Percentiles rank a stretch among this genome's conserved stretches.
phyloP scores from a whole-genome alignment of 768 basidiomycete species.

The Paxillus involutus region DNA sequence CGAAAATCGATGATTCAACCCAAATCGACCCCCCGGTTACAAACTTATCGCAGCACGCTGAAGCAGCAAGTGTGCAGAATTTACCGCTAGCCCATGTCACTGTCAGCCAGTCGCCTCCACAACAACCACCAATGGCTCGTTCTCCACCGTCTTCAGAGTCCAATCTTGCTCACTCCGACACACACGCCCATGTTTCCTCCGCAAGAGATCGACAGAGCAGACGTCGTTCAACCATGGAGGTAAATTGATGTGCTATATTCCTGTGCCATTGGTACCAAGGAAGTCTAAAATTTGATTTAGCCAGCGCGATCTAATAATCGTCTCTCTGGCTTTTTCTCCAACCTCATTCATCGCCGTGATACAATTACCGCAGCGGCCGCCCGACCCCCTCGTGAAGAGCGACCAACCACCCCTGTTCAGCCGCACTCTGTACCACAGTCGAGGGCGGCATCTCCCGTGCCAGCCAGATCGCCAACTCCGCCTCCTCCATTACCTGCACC shows the following conservation, averaged over 20 bases:
- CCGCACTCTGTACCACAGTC: conserved; percentile 39
- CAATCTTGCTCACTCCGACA: background rate
- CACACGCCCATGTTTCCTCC: conserved; percentile 15
- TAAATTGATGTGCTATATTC: conserved; percentile 27
- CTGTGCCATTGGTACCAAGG: conserved; percentile 2
- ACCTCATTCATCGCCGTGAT: conserved; percentile 74
- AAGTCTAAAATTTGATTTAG: conserved; percentile 12
- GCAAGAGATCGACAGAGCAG: conserved; percentile 31
- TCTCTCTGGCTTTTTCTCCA: conserved; percentile 83
- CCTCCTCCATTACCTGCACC: conserved; percentile 75
- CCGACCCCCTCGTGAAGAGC: conserved; percentile 36
- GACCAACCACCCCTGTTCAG: conserved; percentile 25
- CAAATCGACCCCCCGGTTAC: conserved; percentile 27
- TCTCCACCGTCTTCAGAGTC: conserved; percentile 14
- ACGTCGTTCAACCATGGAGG: conserved; percentile 60
- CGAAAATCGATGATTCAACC: conserved; percentile 28
- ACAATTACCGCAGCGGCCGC: conserved; percentile 27
- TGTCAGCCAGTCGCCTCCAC: conserved; percentile 34
- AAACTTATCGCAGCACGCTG: conserved; percentile 40
- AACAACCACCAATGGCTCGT: conserved; percentile 35
- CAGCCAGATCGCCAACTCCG: conserved; percentile 58
- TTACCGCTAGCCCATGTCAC: conserved; percentile 56
- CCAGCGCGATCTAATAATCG: conserved; percentile 67
- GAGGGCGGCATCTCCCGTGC: conserved; percentile 54
- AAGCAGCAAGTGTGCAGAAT: conserved; percentile 58